Conservation (phyloP, 1,284 basidiomycete genomes). For the Heterobasidion parviporum region DNA sequence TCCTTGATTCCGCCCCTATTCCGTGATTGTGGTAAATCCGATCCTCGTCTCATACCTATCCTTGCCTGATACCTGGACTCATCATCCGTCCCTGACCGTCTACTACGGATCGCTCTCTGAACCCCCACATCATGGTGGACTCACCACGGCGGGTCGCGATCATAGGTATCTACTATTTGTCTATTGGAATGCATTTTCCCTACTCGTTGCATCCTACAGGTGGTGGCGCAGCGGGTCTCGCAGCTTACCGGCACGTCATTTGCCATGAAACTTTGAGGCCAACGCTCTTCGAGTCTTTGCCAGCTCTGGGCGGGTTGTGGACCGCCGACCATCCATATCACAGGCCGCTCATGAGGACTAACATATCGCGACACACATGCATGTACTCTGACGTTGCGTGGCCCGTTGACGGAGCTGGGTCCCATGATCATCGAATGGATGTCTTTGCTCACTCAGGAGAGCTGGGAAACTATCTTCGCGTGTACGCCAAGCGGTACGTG, state of each 20-base stretch:
- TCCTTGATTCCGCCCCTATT: no score
- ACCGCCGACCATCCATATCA: background rate
- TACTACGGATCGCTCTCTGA: background rate
- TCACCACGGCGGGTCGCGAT: background rate
- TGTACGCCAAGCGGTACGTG: background rate
- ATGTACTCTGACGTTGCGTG: background rate
- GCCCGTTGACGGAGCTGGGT: background rate
- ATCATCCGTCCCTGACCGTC: no score
- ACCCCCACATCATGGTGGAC: background rate
- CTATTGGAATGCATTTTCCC: background rate
- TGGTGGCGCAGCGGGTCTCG: background rate
- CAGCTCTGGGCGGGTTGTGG: background rate
- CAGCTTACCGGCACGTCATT: background rate
- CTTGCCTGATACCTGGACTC: no score
- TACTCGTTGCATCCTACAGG: background rate
- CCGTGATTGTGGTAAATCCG: no score
- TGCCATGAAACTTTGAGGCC: background rate
- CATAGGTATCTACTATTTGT: background rate
- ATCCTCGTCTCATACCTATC: no score
- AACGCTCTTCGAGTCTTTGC: background rate
- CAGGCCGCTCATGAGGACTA: background rate
- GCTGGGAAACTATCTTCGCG: background rate
- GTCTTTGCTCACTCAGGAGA: background rate
- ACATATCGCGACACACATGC: background rate
- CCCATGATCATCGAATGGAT: background rate